Evolutionary conservation across 441 rosid genomes (phyloP).

Genomic region (Pelargonium cotyledonis): DNA sequence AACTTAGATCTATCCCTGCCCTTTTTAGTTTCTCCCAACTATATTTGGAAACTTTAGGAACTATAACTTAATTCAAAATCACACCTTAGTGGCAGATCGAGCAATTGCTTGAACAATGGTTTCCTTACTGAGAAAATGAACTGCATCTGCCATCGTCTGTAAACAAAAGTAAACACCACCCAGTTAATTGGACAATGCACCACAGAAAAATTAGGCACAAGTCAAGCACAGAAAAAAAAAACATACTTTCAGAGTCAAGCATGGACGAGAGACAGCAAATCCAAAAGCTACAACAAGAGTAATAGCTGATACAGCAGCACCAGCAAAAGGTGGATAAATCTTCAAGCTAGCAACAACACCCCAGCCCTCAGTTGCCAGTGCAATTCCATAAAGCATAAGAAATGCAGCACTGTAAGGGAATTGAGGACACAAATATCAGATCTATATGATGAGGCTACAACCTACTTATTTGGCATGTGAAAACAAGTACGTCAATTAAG

Average conservation of each 20-base stretch:
- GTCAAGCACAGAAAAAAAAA: slow-evolving; percentile 14
- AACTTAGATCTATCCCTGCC: too few species aligned
- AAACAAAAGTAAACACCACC: slow-evolving; percentile 25
- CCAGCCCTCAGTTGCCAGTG: slow-evolving; percentile 99
- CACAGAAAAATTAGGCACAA: slow-evolving; percentile 11
- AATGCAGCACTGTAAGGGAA: slow-evolving; percentile 69
- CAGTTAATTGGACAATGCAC: background rate
- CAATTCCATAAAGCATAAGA: slow-evolving; percentile 97
- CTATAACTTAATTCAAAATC: slow-evolving; percentile 15
- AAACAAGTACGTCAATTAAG: slow-evolving; percentile 10
- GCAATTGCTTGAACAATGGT: slow-evolving; percentile 95
- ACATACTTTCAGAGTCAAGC: slow-evolving; percentile 87
- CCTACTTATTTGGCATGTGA: background rate
- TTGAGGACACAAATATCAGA: slow-evolving; percentile 18
- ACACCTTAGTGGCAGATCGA: slow-evolving; percentile 98
- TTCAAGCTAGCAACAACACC: slow-evolving; percentile 99
- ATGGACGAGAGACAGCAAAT: slow-evolving; percentile 99
- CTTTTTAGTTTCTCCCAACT: too few species aligned
- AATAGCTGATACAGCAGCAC: slow-evolving; percentile 99
- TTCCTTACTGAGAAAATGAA: slow-evolving; percentile 96
- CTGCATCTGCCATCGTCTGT: slow-evolving; percentile 99
- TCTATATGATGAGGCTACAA: slow-evolving; percentile 13
- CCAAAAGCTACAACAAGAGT: slow-evolving; percentile 99
- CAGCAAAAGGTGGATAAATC: slow-evolving; percentile 99
- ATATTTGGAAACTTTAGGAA: slow-evolving; percentile 9